Base-by-base conservation (phyloP, 2,329 filamentous ascomycete genomes). In the Xylaria sp. region DNA sequence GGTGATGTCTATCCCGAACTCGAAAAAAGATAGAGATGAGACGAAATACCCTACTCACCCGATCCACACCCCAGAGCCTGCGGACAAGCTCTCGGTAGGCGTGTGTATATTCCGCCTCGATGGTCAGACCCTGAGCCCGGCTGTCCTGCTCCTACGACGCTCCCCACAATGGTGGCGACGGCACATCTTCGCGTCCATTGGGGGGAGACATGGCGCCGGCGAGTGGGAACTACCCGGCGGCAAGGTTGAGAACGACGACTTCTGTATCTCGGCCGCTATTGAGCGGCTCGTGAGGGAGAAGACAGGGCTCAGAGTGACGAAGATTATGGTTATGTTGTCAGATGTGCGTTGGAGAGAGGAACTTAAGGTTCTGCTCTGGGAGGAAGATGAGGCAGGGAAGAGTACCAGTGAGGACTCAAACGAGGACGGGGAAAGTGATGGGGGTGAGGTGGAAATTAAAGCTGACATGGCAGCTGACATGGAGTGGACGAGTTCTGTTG, bases 61-160 rank as follows among this genome's bases (percentile, higher is more conserved):
- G 43, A 63, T 63, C 18, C 3, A 12, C 15, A 25, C 10, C 28
- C 3, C 10, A 8, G 28, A 34, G 4, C 36, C n/a, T 12, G 60
- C 32, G 4, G 70, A 73, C 46, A 72, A 66, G 60, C 69, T 78
- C 0, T 71, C 67, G 23, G 72, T 77, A 0, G 74, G 75, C 46
- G 72, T 73, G 12, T 77, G 74, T 67, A 72, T 78, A 62, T 75
- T 77, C 61, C 75, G 72, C 43, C 71, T 74, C 53, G 74, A 78
- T 58, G 58, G 67, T 2, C 58, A 70, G 56, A 74, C 72, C 23
- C 68, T 68, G 4, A 68, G 66, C n/a, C 75, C 74, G 1, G 73
- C 72, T 5, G 70, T 76, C 18, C 69, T 77, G 23, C 70, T 77
- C 39, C 71, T 77, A 0, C 69, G 72, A 28, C 72, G 73, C 28